phyloP scores from a whole-genome alignment of 2,329 filamentous ascomycete species.

The Drechslerella coelobrocha region DNA sequence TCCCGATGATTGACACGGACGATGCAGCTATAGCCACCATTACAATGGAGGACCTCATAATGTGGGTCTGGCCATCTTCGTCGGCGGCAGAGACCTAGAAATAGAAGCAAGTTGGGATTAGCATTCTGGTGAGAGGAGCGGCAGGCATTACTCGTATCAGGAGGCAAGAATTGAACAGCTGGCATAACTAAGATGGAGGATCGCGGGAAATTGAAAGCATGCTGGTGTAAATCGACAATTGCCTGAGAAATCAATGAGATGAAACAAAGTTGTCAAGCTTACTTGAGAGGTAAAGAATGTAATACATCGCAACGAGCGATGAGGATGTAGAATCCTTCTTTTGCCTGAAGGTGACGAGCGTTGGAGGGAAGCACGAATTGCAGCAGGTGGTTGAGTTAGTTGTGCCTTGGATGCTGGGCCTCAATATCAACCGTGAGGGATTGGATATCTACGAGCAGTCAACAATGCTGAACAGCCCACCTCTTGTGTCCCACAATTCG shows the following conservation, averaged over 20 bases:
- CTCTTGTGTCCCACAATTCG: too few species aligned
- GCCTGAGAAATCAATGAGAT: not conserved
- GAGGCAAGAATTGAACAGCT: too few species aligned
- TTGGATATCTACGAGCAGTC: too few species aligned
- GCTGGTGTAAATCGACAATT: conserved; percentile 21
- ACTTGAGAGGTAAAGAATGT: conserved; percentile 63
- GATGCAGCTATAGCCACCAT: conserved; percentile 68
- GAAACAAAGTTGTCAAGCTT: conserved; percentile 55
- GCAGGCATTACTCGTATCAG: too few species aligned
- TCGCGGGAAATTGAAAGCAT: too few species aligned
- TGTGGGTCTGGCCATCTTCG: conserved; percentile 55
- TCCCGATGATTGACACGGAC: conserved; percentile 75
- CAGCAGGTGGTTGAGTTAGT: too few species aligned
- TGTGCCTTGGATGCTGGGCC: too few species aligned
- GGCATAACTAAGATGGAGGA: too few species aligned
- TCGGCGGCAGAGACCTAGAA: conserved; percentile 54
- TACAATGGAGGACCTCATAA: conserved; percentile 66
- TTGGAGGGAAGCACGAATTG: too few species aligned
- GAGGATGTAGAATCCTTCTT: not conserved
- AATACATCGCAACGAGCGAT: conserved; percentile 55
- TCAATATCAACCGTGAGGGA: too few species aligned
- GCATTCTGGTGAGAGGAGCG: not conserved
- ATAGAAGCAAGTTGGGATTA: conserved; percentile 6
- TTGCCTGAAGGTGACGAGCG: not conserved
- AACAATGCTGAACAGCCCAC: too few species aligned